phyloP scores from a whole-genome alignment of 345 rosid genomes.

The Moricandia arvensis region DNA sequence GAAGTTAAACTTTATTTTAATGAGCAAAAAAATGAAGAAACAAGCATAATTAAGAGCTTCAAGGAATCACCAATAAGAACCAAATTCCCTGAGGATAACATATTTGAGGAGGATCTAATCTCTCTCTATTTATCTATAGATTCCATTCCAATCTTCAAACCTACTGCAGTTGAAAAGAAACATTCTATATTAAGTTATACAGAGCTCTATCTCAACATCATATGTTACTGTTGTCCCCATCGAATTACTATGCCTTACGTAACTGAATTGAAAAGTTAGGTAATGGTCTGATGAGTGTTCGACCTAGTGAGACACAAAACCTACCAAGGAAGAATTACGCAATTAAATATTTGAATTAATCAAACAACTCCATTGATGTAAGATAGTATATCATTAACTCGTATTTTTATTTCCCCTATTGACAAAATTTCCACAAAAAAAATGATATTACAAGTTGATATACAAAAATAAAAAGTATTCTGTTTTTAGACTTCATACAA shows the following conservation, averaged over 20 bases:
- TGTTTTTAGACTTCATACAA: too few relatives aligned
- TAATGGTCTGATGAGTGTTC: constrained; percentile 37
- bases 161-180: constrained; percentile 26
- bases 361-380: constrained; percentile 23
- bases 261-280: constrained; percentile 37
- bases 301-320: constrained; percentile 39
- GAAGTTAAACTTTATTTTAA: constrained; percentile 15
- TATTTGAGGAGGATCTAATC: constrained; percentile 34
- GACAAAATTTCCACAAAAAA: too few relatives aligned
- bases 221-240: constrained; percentile 31
- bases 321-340: constrained; percentile 18
- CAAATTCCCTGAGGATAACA: constrained; percentile 30
- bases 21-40: constrained; percentile 7
- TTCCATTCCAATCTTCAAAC: constrained; percentile 40
- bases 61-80: constrained; percentile 29
- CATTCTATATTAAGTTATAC: constrained; percentile 25
- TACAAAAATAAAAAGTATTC: too few relatives aligned
- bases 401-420: too few relatives aligned
- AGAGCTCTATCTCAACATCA: constrained; percentile 22
- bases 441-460: too few relatives aligned
- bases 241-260: constrained; percentile 35
- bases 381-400: too few relatives aligned
- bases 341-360: constrained; percentile 1
- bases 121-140: constrained; percentile 22
- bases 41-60: constrained; percentile 23